Evolutionary conservation across 2,329 filamentous ascomycete genomes (phyloP).

Genomic region (Teratosphaeria nubilosa): DNA sequence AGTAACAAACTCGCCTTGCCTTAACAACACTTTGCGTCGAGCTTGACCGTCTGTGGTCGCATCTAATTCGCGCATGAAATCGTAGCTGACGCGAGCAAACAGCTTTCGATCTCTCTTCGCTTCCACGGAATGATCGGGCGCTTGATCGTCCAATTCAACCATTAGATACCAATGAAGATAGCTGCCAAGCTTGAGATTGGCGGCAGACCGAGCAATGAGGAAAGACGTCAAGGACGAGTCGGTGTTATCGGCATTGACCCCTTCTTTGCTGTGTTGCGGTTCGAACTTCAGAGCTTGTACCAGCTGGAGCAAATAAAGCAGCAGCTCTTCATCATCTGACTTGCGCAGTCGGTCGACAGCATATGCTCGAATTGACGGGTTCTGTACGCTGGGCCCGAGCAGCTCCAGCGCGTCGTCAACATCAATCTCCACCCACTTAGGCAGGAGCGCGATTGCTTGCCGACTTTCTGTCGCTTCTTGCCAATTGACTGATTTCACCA

Average conservation of each 20-base stretch:
- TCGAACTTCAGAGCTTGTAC: conserved; percentile 96
- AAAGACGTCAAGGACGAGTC: conserved; percentile 85
- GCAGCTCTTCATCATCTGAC: conserved; percentile 81
- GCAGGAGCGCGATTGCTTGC: conserved; percentile 80
- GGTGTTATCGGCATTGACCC: conserved; percentile 34
- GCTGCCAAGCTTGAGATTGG: conserved; percentile 84
- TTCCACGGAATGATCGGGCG: conserved; percentile 47
- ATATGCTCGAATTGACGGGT: conserved; percentile 77
- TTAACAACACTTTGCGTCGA: conserved; percentile 63
- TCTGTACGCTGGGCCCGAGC: conserved; percentile 84
- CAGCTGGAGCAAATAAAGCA: conserved; percentile 84
- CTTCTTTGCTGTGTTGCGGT: conserved; percentile 45
- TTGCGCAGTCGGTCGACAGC: conserved; percentile 87
- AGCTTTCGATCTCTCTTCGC: conserved; percentile 64
- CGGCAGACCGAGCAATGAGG: conserved; percentile 74
- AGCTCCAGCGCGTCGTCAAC: conserved; percentile 93
- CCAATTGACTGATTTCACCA: conserved; percentile 97
- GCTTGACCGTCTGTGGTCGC: conserved; percentile 60
- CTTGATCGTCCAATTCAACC: conserved; percentile 80
- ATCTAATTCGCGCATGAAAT: conserved; percentile 86
- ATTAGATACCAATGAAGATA: conserved; percentile 98
- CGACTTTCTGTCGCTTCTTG: conserved; percentile 72
- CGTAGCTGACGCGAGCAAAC: conserved; percentile 86
- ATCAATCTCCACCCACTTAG: conserved; percentile 93
- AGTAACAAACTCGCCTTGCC: conserved; percentile 82